Conservation (phyloP, 257 asterid species). For the Solanum medicagineum region DNA sequence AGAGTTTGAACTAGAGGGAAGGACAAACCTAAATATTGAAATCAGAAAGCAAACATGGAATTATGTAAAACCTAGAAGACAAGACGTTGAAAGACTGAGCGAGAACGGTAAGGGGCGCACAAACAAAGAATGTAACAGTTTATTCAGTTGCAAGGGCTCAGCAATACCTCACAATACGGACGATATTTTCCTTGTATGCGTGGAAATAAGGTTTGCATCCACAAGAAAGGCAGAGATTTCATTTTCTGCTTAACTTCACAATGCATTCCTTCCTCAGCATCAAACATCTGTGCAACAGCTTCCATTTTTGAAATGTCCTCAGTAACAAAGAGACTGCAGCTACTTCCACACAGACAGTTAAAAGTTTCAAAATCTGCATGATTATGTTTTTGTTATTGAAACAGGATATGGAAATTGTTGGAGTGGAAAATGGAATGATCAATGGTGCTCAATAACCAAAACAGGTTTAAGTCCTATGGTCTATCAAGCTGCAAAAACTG, state of each 20-base stretch:
- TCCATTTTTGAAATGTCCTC: slow-evolving; percentile 18
- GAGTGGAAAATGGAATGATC: neutral
- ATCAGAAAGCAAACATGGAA: neutral
- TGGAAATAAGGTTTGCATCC: neutral
- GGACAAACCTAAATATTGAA: neutral
- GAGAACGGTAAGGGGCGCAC: too few species aligned
- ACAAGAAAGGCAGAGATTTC: neutral
- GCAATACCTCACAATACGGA: slow-evolving; percentile 20
- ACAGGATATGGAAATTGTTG: neutral
- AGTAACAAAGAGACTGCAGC: slow-evolving; percentile 3
- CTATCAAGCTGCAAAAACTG: neutral
- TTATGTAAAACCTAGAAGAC: neutral
- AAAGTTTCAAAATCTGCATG: slow-evolving; percentile 15
- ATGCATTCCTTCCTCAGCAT: slow-evolving; percentile 8
- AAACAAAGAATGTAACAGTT: neutral
- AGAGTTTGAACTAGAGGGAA: neutral
- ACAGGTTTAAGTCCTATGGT: neutral
- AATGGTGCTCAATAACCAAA: neutral
- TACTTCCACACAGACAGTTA: slow-evolving; percentile 10
- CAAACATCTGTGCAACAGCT: slow-evolving; percentile 15
- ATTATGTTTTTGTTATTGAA: neutral
- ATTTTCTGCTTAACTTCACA: slow-evolving; percentile 16
- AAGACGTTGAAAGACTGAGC: neutral
- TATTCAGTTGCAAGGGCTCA: neutral
- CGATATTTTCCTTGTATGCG: slow-evolving; percentile 4